Conservation (phyloP, 352 stramenopile genomes). For the Pythium guiyangense region DNA sequence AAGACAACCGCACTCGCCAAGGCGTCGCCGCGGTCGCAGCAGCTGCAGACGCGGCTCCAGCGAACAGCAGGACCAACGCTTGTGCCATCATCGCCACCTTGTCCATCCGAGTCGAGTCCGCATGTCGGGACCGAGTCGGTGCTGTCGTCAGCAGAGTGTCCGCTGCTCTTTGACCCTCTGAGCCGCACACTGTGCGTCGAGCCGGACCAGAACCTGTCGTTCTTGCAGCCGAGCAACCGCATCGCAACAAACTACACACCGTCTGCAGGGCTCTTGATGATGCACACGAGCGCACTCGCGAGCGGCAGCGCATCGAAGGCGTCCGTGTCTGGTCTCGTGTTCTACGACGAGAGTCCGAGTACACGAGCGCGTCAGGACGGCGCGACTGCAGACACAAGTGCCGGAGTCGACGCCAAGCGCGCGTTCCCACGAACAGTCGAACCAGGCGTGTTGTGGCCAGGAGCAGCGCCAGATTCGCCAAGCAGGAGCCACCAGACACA, state of each 20-base stretch:
- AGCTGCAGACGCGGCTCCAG: constrained; percentile 13
- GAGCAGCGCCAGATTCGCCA: neutral
- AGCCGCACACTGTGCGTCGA: constrained; percentile 72
- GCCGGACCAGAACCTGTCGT: constrained; percentile 48
- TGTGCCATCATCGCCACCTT: neutral
- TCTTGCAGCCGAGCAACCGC: constrained; percentile 60
- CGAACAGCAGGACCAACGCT: neutral
- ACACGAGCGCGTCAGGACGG: neutral
- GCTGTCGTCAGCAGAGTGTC: too few species aligned
- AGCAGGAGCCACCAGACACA: neutral
- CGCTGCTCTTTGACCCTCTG: constrained; percentile 53
- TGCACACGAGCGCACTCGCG: constrained; percentile 23
- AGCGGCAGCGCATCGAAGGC: neutral
- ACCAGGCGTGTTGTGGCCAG: neutral
- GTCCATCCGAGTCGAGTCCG: neutral
- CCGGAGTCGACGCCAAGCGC: neutral
- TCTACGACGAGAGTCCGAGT: constrained; percentile 4
- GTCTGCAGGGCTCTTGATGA: constrained; percentile 33
- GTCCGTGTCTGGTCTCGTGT: constrained; percentile 1
- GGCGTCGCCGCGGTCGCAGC: constrained; percentile 24
- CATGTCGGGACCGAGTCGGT: neutral
- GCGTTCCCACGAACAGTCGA: neutral
- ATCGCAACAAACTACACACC: constrained; percentile 69
- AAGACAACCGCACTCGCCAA: neutral
- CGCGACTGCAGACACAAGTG: neutral